Conservation (phyloP, 2,329 filamentous ascomycete species). For the Xylariaceae sp. region DNA sequence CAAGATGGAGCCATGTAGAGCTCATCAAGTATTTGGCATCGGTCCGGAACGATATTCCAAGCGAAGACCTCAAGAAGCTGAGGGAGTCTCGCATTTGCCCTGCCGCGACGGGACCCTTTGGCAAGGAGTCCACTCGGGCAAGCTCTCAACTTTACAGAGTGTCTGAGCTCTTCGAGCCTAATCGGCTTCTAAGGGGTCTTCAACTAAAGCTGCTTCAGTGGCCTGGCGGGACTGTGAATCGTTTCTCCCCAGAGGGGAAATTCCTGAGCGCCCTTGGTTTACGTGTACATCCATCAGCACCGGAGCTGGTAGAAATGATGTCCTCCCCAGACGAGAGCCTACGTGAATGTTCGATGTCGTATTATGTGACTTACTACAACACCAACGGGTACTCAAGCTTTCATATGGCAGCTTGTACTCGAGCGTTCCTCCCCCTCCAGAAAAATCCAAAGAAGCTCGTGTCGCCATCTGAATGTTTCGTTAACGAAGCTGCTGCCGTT, state of each 20-base stretch:
- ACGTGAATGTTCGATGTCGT: slow-evolving; percentile 69
- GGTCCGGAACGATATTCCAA: slow-evolving; percentile 82
- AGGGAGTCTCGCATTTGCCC: slow-evolving; percentile 77
- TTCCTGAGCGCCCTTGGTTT: slow-evolving; percentile 75
- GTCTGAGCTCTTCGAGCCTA: slow-evolving; percentile 78
- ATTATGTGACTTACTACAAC: slow-evolving; percentile 78
- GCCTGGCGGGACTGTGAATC: slow-evolving; percentile 66
- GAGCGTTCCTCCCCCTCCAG: slow-evolving; percentile 69
- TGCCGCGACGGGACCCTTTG: slow-evolving; percentile 60
- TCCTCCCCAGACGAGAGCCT: slow-evolving; percentile 54
- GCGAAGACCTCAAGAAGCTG: slow-evolving; percentile 74
- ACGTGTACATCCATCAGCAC: slow-evolving; percentile 63
- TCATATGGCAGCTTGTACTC: slow-evolving; percentile 51
- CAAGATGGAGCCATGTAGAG: slow-evolving; percentile 88
- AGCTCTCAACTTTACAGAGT: slow-evolving; percentile 62
- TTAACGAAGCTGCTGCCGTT: slow-evolving; percentile 69
- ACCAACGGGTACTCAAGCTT: slow-evolving; percentile 69
- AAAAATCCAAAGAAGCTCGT: slow-evolving; percentile 63
- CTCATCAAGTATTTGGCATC: slow-evolving; percentile 91
- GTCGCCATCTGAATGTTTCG: slow-evolving; percentile 73
- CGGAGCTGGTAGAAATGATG: slow-evolving; percentile 77
- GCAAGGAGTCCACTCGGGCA: slow-evolving; percentile 50
- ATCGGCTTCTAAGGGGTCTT: slow-evolving; percentile 64
- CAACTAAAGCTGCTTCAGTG: slow-evolving; percentile 76
- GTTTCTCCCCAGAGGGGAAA: slow-evolving; percentile 65